Evolutionary conservation across 306 rosid genomes (phyloP).

Genomic region (Prinsepia uniflora): DNA sequence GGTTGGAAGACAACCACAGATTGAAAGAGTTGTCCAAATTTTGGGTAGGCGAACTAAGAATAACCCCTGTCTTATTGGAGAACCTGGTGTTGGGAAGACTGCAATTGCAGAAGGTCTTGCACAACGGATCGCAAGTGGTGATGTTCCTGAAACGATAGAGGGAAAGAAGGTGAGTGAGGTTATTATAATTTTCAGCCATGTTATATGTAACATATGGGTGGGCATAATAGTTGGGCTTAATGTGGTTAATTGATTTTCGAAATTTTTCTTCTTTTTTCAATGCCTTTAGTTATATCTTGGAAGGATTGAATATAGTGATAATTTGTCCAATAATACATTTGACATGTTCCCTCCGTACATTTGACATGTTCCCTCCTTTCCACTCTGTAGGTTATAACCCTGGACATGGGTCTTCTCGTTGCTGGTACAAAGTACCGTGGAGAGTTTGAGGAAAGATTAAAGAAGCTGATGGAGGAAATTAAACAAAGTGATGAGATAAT

Average conservation of each 20-base stretch:
- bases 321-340: not conserved
- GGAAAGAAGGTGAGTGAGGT: constrained; percentile 71
- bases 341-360: not conserved
- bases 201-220: not conserved
- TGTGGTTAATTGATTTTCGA: not conserved
- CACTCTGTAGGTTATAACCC: constrained; percentile 69
- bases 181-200: constrained; percentile 1
- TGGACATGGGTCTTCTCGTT: constrained; percentile 97
- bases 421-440: constrained; percentile 99
- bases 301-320: too few species aligned
- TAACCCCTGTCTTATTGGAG: constrained; percentile 93
- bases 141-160: constrained; percentile 96
- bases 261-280: not conserved
- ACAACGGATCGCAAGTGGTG: constrained; percentile 83
- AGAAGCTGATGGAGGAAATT: constrained; percentile 96
- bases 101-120: constrained; percentile 98
- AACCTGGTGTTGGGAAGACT: constrained; percentile 98
- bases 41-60: constrained; percentile 89
- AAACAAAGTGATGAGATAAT: constrained; percentile 94
- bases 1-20: constrained; percentile 91
- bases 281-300: not conserved
- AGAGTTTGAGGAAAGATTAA: constrained; percentile 92
- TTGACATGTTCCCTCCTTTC: not conserved
- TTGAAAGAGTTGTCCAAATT: constrained; percentile 92
- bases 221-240: not conserved